These are phyloP conservation scores for Knoxdaviesia proteae DNA, from an alignment of 2,329 filamentous ascomycete species.

Conservation along the genomic window DNA sequence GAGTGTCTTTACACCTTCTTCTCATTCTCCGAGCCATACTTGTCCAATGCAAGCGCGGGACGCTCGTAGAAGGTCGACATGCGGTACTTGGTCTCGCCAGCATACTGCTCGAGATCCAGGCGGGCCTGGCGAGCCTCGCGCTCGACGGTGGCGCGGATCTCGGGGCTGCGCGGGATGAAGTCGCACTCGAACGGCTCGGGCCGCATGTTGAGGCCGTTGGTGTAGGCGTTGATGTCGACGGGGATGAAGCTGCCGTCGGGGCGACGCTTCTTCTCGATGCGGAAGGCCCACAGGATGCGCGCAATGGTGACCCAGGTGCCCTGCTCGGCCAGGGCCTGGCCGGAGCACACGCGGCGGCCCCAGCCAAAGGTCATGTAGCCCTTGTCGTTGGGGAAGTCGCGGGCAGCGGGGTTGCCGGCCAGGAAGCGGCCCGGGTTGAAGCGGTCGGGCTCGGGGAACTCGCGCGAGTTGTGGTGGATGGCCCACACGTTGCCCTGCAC, in stretches of 20 bases:
- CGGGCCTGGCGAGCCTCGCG: constrained; percentile 30
- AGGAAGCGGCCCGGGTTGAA: constrained; percentile 22
- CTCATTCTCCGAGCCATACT: constrained; percentile 9
- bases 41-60: constrained; percentile 12
- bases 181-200: constrained; percentile 32
- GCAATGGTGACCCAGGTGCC: constrained; percentile 37
- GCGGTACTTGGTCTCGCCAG: constrained; percentile 34
- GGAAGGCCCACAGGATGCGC: constrained; percentile 35
- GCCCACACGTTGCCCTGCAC: constrained; percentile 28
- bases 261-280: constrained; percentile 18
- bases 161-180: constrained; percentile 26
- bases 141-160: constrained; percentile 26
- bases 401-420: constrained; percentile 14
- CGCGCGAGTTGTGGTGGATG: constrained; percentile 7
- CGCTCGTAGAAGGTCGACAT: constrained; percentile 30
- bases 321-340: constrained; percentile 35
- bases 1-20: no score
- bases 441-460: constrained; percentile 24
- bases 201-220: constrained; percentile 37
- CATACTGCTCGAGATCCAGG: constrained; percentile 25
- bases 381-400: constrained; percentile 25
- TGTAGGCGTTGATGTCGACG: constrained; percentile 35
- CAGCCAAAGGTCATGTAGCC: constrained; percentile 36
- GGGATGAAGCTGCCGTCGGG: constrained; percentile 21
- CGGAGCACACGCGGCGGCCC: constrained; percentile 31